Evolutionary conservation across 257 asterid species (phyloP).

Genomic region (Euphrasia confusa): DNA sequence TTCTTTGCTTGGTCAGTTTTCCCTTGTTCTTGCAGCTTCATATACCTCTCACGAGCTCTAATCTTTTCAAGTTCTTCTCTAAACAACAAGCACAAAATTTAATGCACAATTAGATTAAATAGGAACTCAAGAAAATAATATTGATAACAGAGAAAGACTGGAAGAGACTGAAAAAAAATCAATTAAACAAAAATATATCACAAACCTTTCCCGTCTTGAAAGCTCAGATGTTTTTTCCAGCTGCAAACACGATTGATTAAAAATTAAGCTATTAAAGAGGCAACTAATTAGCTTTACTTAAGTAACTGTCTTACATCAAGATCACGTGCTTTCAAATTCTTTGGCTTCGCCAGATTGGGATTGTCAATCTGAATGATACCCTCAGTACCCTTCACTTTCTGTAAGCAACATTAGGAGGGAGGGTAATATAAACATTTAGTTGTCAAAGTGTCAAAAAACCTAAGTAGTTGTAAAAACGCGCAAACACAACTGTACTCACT

Average conservation of each 20-base stretch:
- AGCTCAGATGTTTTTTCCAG: conserved; percentile 87
- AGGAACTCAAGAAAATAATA: background rate
- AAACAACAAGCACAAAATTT: conserved; percentile 13
- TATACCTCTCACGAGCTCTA: conserved; percentile 87
- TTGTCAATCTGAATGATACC: conserved; percentile 77
- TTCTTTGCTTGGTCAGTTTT: conserved; percentile 92
- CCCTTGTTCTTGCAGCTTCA: conserved; percentile 98
- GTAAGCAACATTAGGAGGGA: conserved; percentile 26
- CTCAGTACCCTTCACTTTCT: conserved; percentile 77
- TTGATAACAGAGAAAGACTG: background rate
- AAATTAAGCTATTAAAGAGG: background rate
- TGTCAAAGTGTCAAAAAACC: background rate
- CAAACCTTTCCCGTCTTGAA: conserved; percentile 85
- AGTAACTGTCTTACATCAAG: conserved; percentile 51
- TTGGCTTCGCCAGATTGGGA: conserved; percentile 76
- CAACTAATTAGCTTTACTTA: background rate
- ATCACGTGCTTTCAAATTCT: conserved; percentile 81
- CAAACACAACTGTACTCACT: conserved; percentile 35
- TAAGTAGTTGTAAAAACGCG: background rate
- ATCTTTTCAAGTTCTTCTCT: conserved; percentile 98
- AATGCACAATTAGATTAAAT: background rate
- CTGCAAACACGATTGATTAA: conserved; percentile 37
- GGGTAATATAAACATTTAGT: background rate
- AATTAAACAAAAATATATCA: conserved; percentile 1
- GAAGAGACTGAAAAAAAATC: background rate